These are phyloP conservation scores for Blastobotrys arbuscula DNA, from an alignment of 1,139 yeast genomes.

Conservation along the genomic window DNA sequence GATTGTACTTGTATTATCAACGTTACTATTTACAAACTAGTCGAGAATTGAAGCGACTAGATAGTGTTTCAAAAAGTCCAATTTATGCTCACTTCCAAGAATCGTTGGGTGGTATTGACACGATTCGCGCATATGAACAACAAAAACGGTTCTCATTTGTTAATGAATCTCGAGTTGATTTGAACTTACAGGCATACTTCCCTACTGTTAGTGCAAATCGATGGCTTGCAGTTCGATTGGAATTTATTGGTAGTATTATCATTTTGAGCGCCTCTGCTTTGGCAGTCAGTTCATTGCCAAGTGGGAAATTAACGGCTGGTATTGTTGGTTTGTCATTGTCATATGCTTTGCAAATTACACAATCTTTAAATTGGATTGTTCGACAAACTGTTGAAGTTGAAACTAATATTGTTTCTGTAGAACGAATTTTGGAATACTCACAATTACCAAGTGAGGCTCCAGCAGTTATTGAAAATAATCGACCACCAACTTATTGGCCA, in stretches of 20 bases:
- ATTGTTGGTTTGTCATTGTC: conserved; percentile 89
- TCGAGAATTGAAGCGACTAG: conserved; percentile 84
- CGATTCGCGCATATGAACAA: conserved; percentile 85
- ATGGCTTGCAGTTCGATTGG: conserved; percentile 94
- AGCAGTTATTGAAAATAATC: conserved; percentile 55
- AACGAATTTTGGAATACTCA: conserved; percentile 86
- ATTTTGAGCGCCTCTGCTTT: conserved; percentile 83
- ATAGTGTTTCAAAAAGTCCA: conserved; percentile 89
- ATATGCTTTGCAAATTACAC: conserved; percentile 88
- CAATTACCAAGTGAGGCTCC: conserved; percentile 76
- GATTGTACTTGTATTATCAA: conserved; percentile 77
- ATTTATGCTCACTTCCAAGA: conserved; percentile 97
- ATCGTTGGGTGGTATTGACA: conserved; percentile 80
- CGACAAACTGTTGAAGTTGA: conserved; percentile 98
- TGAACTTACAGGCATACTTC: conserved; percentile 84
- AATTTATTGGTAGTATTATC: conserved; percentile 81
- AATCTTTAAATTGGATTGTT: conserved; percentile 93
- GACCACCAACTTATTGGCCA: conserved; percentile 81
- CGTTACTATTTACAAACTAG: conserved; percentile 85
- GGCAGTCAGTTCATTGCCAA: conserved; percentile 60
- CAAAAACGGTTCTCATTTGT: conserved; percentile 62
- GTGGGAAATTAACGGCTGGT: conserved; percentile 77
- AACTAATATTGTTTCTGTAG: conserved; percentile 93
- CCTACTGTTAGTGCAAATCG: conserved; percentile 93
- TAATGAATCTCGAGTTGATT: conserved; percentile 74